phyloP scores from a whole-genome alignment of 192 early-diverging fungal species.

The Mortierella hygrophila region DNA sequence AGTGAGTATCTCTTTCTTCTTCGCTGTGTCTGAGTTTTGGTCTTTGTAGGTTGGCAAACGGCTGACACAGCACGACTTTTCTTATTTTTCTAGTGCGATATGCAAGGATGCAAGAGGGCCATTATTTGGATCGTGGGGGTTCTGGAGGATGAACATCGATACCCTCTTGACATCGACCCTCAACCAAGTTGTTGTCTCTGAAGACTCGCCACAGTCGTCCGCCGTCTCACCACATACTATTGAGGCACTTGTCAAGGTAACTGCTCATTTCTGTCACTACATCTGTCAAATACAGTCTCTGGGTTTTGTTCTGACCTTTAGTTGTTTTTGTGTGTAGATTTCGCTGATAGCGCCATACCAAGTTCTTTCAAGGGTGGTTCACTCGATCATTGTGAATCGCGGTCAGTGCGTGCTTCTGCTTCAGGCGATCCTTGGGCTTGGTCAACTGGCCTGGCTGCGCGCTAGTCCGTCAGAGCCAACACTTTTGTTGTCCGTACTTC shows the following conservation, averaged over 20 bases:
- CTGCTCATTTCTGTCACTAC: background rate
- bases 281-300: too few species aligned
- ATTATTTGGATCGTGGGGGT: slow-evolving; percentile 44
- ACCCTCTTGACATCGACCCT: slow-evolving; percentile 18
- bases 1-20: slow-evolving; percentile 5
- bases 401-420: slow-evolving; percentile 33
- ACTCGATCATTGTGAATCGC: slow-evolving; percentile 22
- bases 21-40: background rate
- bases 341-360: slow-evolving; percentile 45
- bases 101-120: slow-evolving; percentile 25
- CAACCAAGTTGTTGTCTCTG: slow-evolving; percentile 37
- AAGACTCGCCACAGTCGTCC: background rate
- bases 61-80: background rate
- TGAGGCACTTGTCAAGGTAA: slow-evolving; percentile 42
- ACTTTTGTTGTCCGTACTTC: slow-evolving; percentile 21
- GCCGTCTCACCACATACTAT: slow-evolving; percentile 12
- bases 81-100: background rate
- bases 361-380: slow-evolving; percentile 25
- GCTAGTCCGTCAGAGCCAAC: background rate
- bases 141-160: slow-evolving; percentile 38
- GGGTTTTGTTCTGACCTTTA: background rate
- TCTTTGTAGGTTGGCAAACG: background rate
- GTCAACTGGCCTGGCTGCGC: slow-evolving; percentile 43
- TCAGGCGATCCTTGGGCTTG: slow-evolving; percentile 18
- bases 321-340: slow-evolving; percentile 4